Evolutionary conservation across 2,329 filamentous ascomycete genomes (phyloP).

Genomic region (Diaporthe destruens): DNA sequence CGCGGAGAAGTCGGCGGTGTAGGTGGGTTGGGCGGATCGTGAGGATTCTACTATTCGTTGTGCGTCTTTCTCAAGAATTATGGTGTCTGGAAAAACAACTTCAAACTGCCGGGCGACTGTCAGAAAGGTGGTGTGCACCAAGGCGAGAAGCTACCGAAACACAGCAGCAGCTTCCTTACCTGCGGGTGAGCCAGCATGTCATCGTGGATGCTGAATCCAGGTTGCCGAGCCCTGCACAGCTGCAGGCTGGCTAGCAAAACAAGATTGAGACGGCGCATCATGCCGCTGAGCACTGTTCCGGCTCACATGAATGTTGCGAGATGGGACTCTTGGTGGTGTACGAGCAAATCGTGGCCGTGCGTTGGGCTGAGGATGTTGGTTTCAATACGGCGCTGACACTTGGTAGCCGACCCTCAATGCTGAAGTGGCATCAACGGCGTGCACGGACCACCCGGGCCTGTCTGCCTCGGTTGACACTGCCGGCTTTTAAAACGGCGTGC

Average conservation of each 20-base stretch:
- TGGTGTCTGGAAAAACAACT: conserved; percentile 79
- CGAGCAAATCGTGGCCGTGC: conserved; percentile 4
- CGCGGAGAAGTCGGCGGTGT: conserved; percentile 56
- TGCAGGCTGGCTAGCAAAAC: conserved; percentile 59
- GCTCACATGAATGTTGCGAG: conserved; percentile 51
- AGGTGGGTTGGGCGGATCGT: conserved; percentile 50
- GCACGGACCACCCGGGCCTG: conserved; percentile 8
- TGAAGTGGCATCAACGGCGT: conserved; percentile 45
- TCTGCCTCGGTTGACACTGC: conserved; percentile 9
- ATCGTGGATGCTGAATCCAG: conserved; percentile 85
- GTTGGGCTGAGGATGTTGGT: conserved; percentile 33
- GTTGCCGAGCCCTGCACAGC: conserved; percentile 62
- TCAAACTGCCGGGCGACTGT: conserved; percentile 73
- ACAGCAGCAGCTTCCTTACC: conserved; percentile 59
- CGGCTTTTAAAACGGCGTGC: too few species aligned
- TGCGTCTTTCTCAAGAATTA: conserved; percentile 79
- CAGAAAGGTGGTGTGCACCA: background rate
- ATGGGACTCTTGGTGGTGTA: conserved; percentile 12
- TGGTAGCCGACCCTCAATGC: conserved; percentile 5
- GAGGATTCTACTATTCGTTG: conserved; percentile 66
- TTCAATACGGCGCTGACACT: conserved; percentile 37
- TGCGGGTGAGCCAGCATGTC: conserved; percentile 90
- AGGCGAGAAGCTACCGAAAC: background rate
- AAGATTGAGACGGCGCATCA: conserved; percentile 65
- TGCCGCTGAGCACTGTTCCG: conserved; percentile 50